phyloP scores from a whole-genome alignment of 1,284 basidiomycete species.

The Ustilago xerochloae region DNA sequence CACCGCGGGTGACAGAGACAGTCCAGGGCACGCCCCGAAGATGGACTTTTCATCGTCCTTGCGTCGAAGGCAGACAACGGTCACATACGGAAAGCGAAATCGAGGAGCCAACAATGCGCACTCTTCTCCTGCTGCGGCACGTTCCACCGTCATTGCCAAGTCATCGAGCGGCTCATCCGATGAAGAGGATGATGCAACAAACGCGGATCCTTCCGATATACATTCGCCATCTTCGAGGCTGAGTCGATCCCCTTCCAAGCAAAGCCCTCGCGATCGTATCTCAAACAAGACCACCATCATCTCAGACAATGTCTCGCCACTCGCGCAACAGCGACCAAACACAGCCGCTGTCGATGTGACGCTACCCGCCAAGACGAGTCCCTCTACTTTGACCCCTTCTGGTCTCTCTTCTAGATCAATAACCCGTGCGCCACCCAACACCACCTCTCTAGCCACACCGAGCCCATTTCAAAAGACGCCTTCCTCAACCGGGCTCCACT shows the following conservation, averaged over 20 bases:
- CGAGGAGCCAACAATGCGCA: conserved; percentile 8
- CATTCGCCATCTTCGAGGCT: conserved; percentile 12
- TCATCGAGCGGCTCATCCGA: conserved; percentile 28
- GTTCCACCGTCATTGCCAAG: neutral
- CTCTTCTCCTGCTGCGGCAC: conserved; percentile 14
- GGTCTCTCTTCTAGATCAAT: conserved; percentile 3
- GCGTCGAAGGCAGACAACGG: conserved; percentile 23
- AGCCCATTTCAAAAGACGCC: conserved; percentile 13
- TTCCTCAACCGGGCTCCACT: conserved; percentile 1
- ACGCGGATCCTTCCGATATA: neutral
- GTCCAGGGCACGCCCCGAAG: no score
- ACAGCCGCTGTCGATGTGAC: no score
- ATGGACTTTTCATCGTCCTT: conserved; percentile 24
- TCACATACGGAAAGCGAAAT: conserved; percentile 37
- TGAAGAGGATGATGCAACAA: conserved; percentile 13
- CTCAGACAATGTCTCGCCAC: conserved; percentile 1
- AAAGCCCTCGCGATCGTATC: neutral
- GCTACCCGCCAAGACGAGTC: no score
- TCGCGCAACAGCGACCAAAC: neutral
- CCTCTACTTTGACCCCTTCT: neutral
- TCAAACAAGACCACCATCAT: neutral
- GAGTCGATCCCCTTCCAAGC: neutral
- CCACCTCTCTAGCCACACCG: conserved; percentile 14
- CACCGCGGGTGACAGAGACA: no score
- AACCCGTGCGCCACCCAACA: conserved; percentile 2